Conservation (phyloP, 225 moss, liverwort and hornwort genomes). For the Polytrichum commune region DNA sequence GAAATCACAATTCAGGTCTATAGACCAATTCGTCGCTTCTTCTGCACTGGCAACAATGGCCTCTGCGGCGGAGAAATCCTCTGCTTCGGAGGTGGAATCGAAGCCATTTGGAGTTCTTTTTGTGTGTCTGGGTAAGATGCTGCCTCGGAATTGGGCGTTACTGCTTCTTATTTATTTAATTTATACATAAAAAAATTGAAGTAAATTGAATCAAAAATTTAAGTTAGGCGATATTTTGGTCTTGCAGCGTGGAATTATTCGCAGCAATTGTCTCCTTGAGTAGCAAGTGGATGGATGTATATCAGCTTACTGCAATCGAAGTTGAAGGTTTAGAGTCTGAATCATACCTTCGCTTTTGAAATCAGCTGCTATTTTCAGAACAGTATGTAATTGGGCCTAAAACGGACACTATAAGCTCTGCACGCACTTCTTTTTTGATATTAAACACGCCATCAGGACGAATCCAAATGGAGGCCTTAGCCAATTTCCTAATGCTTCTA, state of each 20-base stretch:
- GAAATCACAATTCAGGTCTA: neutral
- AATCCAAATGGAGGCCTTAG: too few species aligned
- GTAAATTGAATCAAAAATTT: too few species aligned
- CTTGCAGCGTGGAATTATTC: too few species aligned
- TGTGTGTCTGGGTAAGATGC: conserved; percentile 78
- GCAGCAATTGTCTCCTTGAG: neutral
- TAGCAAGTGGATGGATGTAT: neutral
- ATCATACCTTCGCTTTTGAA: neutral
- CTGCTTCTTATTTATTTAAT: too few species aligned
- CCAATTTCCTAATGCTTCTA: too few species aligned
- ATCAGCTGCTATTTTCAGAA: neutral
- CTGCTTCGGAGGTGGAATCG: conserved; percentile 17
- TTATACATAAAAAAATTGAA: too few species aligned
- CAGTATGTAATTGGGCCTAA: too few species aligned
- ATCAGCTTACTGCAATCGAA: neutral
- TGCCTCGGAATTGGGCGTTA: neutral
- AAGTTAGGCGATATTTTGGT: too few species aligned
- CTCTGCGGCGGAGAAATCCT: conserved; percentile 8
- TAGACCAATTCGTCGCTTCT: conserved; percentile 1
- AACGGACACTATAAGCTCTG: too few species aligned
- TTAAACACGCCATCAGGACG: too few species aligned
- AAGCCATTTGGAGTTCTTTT: conserved; percentile 78
- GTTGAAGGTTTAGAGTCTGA: neutral
- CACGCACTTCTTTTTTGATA: too few species aligned
- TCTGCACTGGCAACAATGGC: conserved; percentile 19